These are phyloP conservation scores for Lophiotrema nucula DNA, from an alignment of 495 filamentous ascomycete genomes.

Conservation along the genomic window DNA sequence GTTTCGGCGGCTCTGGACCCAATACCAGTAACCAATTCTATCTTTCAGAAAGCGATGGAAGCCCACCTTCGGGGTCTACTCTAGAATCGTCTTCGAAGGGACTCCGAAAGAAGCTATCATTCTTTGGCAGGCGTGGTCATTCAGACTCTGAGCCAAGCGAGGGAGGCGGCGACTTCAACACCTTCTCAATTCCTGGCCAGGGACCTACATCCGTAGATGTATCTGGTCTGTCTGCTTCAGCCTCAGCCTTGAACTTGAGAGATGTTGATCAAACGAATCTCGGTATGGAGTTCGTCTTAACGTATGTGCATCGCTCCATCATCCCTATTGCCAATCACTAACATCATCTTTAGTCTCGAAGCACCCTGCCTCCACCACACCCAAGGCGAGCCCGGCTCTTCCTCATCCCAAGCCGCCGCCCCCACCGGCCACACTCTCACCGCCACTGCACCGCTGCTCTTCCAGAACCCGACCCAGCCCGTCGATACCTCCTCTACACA, in stretches of 20 bases:
- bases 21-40: conserved; percentile 6
- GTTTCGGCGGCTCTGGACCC: not conserved
- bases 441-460: conserved; percentile 25
- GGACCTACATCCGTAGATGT: not conserved
- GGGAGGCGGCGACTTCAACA: not conserved
- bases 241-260: not conserved
- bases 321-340: not conserved
- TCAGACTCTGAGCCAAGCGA: conserved; percentile 5
- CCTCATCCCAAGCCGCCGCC: not conserved
- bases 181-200: not conserved
- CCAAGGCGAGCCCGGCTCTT: conserved; percentile 14
- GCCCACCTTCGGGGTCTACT: not conserved
- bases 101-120: conserved; percentile 1
- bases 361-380: conserved; percentile 29
- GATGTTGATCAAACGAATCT: conserved; percentile 22
- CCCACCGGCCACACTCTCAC: conserved; percentile 28
- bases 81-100: not conserved
- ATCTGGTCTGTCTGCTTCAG: not conserved
- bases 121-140: conserved; percentile 10
- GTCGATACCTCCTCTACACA: conserved; percentile 2
- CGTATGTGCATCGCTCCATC: conserved; percentile 6
- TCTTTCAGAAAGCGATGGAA: conserved; percentile 15
- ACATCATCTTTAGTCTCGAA: conserved; percentile 23
- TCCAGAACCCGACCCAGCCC: conserved; percentile 22
- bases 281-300: conserved; percentile 32